Evolutionary conservation across 108 stramenopile genomes (phyloP), one percentile per base, ranked within the genome.

Genomic region (Asterionellopsis glacialis): DNA sequence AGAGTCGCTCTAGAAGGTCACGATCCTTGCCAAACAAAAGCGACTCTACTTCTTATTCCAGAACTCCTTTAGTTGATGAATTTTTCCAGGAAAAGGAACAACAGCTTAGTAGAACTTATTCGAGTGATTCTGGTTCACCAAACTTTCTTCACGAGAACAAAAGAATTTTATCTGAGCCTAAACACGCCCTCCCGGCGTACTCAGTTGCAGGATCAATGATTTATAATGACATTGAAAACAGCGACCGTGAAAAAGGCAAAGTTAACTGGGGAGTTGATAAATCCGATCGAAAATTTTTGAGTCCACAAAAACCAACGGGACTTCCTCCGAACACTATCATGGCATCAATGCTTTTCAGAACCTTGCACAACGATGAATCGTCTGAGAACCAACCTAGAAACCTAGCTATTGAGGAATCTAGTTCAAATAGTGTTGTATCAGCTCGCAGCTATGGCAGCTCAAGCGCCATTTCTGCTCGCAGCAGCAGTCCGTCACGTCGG

Each of bases 291-390:
- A 53, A 53, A 24, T 24, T 57, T 14, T 39, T 18, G n/a, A 57
- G 56, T 41, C 56, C 56, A 16, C 40, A 25, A 9, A 77, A 77
- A 57, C 76, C 76, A 1, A 21, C 64, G 39, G 76, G 66, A n/a
- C 62, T 77, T 57, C 76, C 76, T 16, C 63, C 65, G 59, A 77
- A 77, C 55, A 66, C 76, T 7, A 70, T 77, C 47, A 67, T 77
- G 66, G 76, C 70, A 33, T 71, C 70, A 4, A 77, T 70, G 76
- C 76, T 77, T 19, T 77, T 77, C 38, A 70, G 65, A 25, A 63
- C 33, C 15, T 16, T 57, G 33, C 33, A 33, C 33, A 33, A 33
- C 7, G 33, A 33, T 33, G 33, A 33, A 2, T 7, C 33, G 2
- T 33, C 33, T 7, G 7, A 33, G 7, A 33, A 33, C 33, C 5